These are phyloP conservation scores for Leptographium radiaticola DNA, from an alignment of 2,329 filamentous ascomycete genomes.

Conservation along the genomic window DNA sequence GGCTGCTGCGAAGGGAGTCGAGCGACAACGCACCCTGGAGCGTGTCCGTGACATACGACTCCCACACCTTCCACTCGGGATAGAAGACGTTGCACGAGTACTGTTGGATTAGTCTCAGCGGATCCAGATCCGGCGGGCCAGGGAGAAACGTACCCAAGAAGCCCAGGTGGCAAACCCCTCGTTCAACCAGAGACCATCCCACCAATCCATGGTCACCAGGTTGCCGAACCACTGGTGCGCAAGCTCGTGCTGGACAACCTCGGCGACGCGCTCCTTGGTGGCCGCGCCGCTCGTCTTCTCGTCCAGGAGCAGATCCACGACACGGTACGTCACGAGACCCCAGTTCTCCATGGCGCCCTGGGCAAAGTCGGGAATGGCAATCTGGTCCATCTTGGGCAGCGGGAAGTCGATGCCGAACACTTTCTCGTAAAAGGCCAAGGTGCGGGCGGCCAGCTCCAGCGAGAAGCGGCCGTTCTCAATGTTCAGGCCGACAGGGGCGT, in stretches of 20 bases:
- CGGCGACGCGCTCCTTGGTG: conserved; percentile 83
- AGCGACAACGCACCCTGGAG: conserved; percentile 77
- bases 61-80: conserved; percentile 97
- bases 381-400: conserved; percentile 90
- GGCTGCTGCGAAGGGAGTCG: conserved; percentile 85
- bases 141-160: conserved; percentile 35
- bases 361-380: conserved; percentile 90
- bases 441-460: conserved; percentile 76
- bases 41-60: conserved; percentile 87
- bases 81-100: conserved; percentile 92
- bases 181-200: conserved; percentile 85
- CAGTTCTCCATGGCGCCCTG: conserved; percentile 98
- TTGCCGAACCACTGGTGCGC: conserved; percentile 92
- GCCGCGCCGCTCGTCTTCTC: conserved; percentile 83
- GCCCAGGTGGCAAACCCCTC: conserved; percentile 84
- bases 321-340: conserved; percentile 89
- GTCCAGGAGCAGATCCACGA: conserved; percentile 81
- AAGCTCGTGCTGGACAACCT: conserved; percentile 92
- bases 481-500: conserved; percentile 77
- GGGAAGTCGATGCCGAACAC: conserved; percentile 81
- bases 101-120: conserved; percentile 19
- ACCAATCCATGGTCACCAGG: conserved; percentile 87
- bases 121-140: background rate
- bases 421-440: conserved; percentile 89
- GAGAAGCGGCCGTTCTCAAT: conserved; percentile 89